Base-by-base conservation (phyloP, 129 eudicot genomes). In the Rutidosis leptorrhynchoides region DNA sequence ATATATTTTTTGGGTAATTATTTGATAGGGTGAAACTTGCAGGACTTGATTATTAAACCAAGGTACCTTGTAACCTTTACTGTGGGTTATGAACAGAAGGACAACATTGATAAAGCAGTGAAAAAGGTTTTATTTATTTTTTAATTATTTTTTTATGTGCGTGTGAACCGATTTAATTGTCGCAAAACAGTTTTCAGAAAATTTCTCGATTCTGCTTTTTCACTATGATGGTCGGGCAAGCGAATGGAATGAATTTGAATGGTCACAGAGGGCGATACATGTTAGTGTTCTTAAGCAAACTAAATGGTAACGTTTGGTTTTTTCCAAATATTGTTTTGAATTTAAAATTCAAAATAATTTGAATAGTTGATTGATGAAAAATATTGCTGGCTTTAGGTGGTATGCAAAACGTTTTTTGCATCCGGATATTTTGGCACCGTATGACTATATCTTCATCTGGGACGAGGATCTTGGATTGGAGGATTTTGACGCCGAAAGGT, bases 401-500 rank as follows among this genome's bases (percentile, higher is more conserved):
- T 83, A 76, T 46, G 88, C 88, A 1, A 83, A 83, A 61, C 77
- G 88, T 7, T 83, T 83, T 77, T 27, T 83, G 72, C 84, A 83
- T 73, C 88, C 84, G 0, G 78, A 83, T 57, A 77, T 83, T 12
- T 70, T 83, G 77, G 84, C 82, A 16, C 58, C 75, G 2, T 83
- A 79, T 67, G 88, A 83, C 21, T 83, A 79, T 68, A 67, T 83
- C 51, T 83, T 83, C 53, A 78, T 83, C 23, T 83, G 88, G 88
- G 88, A 83, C 43, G 88, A 83, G 69, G 87, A 83, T 79, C 81
- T 83, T 43, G 82, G 87, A 42, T 82, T 83, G 59, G 84, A 83
- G 61, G 77, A 83, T 26, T 83, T 83, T 16, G 71, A 83, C 58
- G 77, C 84, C 8, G 78, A 78, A 70, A 78, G 77, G 87, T 82